These are phyloP conservation scores for Eutypa lata DNA, from an alignment of 2,329 filamentous ascomycete species.

Conservation along the genomic window DNA sequence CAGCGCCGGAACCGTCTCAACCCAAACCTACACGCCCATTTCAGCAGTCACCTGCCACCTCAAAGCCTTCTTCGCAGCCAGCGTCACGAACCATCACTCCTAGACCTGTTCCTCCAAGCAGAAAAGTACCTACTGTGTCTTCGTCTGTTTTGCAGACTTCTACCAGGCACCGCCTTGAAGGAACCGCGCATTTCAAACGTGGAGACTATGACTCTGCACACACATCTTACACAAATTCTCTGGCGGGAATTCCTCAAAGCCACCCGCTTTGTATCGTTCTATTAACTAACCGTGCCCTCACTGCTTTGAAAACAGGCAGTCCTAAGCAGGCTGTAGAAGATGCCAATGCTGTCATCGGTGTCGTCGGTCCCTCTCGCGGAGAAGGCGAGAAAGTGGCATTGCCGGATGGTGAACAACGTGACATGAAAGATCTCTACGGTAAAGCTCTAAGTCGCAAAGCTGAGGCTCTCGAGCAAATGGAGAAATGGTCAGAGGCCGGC, in stretches of 20 bases:
- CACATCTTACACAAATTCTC: constrained; percentile 73
- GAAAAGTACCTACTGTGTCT: constrained; percentile 64
- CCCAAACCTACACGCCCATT: constrained; percentile 15
- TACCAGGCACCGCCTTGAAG: constrained; percentile 72
- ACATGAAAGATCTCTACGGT: constrained; percentile 90
- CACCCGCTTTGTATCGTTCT: constrained; percentile 89
- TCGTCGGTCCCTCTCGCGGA: constrained; percentile 78
- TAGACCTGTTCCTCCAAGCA: constrained; percentile 43
- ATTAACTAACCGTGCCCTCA: constrained; percentile 86
- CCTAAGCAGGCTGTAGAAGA: constrained; percentile 84
- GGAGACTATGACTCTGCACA: constrained; percentile 90
- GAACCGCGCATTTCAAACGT: constrained; percentile 87
- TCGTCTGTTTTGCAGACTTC: constrained; percentile 69
- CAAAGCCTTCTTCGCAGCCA: constrained; percentile 37
- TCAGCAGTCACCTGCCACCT: constrained; percentile 33
- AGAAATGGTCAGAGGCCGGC: constrained; percentile 85
- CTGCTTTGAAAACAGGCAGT: constrained; percentile 86
- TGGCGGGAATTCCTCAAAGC: constrained; percentile 68
- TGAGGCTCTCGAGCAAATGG: constrained; percentile 91
- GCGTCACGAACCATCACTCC: constrained; percentile 42
- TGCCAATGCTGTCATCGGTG: constrained; percentile 72
- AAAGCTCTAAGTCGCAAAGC: constrained; percentile 94
- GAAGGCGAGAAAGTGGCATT: constrained; percentile 77
- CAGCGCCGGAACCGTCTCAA: constrained; percentile 28
- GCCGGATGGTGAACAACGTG: constrained; percentile 62